Base-by-base conservation (phyloP, 2,329 filamentous ascomycete species). In the Mycosphaerelloides madeirae region DNA sequence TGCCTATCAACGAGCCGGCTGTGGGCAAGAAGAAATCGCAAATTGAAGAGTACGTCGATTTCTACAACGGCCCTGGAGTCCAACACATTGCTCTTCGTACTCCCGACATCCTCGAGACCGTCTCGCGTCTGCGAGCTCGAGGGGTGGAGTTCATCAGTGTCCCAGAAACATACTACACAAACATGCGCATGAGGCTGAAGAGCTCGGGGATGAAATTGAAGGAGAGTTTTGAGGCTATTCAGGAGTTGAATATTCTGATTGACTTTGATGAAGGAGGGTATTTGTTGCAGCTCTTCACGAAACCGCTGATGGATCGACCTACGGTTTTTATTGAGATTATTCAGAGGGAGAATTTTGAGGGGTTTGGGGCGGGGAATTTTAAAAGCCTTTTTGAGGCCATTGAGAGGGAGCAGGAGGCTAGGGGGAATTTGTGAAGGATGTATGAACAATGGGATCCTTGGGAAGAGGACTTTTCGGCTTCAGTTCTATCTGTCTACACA, bases 321-420 rank as follows among this genome's bases (percentile, higher is more conserved):
- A 96, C 91, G 3, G 90, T 96, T 20, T 96, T 96, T 64, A 81
- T 96, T 52, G 91, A 96, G 77, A 95, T 96, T 58, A 96, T 96
- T 59, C 89, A 96, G 74, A 75, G 90, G 45, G 84, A 94, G 58
- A 83, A 88, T 53, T 96, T 96, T 65, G 83, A 85, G 25, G 91
- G 91, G 0, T 96, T 96, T 58, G 90, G 91, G 3, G 91, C 90
- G 0, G 91, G 91, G 1, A 97, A 96, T 68, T 96, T 96, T 73
- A 95, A 89, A 79, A 89, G 84, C 49, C 62, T 96, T 58, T 96
- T 96, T 60, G 90, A 96, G 74, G 90, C 91, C 2, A 94, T 96
- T 65, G 91, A 96, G 76, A 75, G 90, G 39, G 90, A 96, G 68
- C 91, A 96, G 74, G 88, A 81, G 35, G 75, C 85, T 66, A 76